These are phyloP conservation scores for Leccinellum rugosiceps DNA, from an alignment of 768 basidiomycete species.

Conservation along the genomic window DNA sequence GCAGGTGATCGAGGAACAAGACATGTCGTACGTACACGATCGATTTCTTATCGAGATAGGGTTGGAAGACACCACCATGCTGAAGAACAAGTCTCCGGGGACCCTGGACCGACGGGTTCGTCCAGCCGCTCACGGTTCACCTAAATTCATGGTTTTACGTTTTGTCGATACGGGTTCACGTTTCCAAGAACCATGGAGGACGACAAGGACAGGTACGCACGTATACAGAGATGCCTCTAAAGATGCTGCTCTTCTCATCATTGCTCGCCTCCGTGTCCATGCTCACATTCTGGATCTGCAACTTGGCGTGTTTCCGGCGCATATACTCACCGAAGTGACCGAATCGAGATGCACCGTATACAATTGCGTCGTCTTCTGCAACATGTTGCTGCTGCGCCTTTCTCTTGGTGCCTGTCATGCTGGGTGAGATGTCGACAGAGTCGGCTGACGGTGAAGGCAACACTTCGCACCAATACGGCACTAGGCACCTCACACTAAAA, in stretches of 20 bases:
- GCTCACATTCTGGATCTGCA: conserved; percentile 73
- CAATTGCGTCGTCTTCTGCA: conserved; percentile 37
- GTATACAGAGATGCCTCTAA: conserved; percentile 76
- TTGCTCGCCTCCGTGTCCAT: conserved; percentile 26
- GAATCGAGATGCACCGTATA: conserved; percentile 78
- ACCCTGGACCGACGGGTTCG: conserved; percentile 82
- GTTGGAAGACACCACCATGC: conserved; percentile 80
- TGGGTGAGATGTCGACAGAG: background rate
- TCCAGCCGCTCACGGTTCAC: conserved; percentile 93
- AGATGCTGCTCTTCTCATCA: conserved; percentile 47
- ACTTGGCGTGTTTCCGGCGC: conserved; percentile 84
- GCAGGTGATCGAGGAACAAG: background rate
- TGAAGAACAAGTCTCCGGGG: conserved; percentile 74
- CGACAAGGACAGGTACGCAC: conserved; percentile 45
- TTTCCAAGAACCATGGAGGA: background rate
- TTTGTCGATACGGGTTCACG: background rate
- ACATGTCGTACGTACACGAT: conserved; percentile 49
- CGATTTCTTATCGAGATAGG: conserved; percentile 79
- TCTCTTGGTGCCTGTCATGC: conserved; percentile 13
- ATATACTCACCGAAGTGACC: conserved; percentile 88
- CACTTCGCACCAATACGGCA: no score
- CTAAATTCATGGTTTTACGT: conserved; percentile 36
- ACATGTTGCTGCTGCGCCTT: conserved; percentile 12
- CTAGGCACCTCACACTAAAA: no score
- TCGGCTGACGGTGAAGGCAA: no score